Evolutionary conservation across 140 eudicot genomes (phyloP).

Genomic region (Erigeron philadelphicus): DNA sequence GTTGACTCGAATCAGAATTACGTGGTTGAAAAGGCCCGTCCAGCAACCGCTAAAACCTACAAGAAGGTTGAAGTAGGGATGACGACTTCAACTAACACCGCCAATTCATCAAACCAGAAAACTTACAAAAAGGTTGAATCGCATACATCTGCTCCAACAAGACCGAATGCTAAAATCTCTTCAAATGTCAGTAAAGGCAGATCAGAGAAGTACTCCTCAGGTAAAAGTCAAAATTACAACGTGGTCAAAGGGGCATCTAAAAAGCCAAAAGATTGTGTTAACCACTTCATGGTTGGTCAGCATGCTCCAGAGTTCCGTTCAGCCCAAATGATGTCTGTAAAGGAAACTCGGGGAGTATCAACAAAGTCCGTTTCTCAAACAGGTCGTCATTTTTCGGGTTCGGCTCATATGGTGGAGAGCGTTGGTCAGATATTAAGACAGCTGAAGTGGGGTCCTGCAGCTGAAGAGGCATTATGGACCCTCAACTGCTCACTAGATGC

Average conservation of each 20-base stretch:
- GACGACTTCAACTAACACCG: conserved; percentile 25
- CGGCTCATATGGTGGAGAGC: conserved; percentile 48
- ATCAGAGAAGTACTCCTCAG: conserved; percentile 35
- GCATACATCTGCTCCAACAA: conserved; percentile 30
- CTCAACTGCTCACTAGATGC: conserved; percentile 64
- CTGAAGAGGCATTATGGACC: conserved; percentile 68
- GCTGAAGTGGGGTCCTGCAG: conserved; percentile 67
- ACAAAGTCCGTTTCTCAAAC: conserved; percentile 31
- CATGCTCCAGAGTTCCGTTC: conserved; percentile 35
- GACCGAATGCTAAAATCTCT: conserved; percentile 27
- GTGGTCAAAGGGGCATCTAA: conserved; percentile 35
- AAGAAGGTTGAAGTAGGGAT: conserved; percentile 45
- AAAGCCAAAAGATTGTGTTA: conserved; percentile 44
- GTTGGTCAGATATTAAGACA: conserved; percentile 55
- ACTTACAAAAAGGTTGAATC: conserved; percentile 40
- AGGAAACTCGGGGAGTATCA: conserved; percentile 32
- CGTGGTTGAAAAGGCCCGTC: conserved; percentile 46
- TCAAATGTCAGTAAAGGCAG: conserved; percentile 34
- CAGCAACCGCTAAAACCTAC: conserved; percentile 38
- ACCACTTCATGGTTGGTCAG: conserved; percentile 32
- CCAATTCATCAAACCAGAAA: conserved; percentile 39
- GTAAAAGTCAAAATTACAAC: conserved; percentile 29
- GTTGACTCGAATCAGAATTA: conserved; percentile 38
- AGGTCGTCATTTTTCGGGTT: conserved; percentile 44
- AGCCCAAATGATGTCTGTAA: conserved; percentile 26